Evolutionary conservation across 257 asterid genomes (phyloP).

Genomic region (Gentiana straminea): DNA sequence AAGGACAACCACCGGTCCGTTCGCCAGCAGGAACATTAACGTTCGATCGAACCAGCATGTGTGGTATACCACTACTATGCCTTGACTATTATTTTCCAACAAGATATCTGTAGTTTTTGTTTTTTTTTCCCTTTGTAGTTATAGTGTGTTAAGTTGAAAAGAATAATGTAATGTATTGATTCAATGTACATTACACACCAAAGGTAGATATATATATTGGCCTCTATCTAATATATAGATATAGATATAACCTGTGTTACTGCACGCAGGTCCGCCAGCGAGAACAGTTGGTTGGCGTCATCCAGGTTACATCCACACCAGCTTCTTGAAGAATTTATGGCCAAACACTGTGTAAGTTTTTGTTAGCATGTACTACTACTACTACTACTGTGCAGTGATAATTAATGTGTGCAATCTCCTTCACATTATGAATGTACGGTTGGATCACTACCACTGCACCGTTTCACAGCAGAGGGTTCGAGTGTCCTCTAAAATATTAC

Average conservation of each 20-base stretch:
- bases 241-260: background rate
- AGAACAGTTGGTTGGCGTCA: conserved; percentile 86
- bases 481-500: no score
- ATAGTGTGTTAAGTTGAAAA: no score
- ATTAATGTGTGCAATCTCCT: no score
- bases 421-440: no score
- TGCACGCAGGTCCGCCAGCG: conserved; percentile 60
- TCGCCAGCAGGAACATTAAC: conserved; percentile 83
- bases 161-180: no score
- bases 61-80: conserved; percentile 37
- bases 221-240: background rate
- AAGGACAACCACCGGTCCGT: conserved; percentile 22
- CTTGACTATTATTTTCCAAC: no score
- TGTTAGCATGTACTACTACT: background rate
- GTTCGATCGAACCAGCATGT: conserved; percentile 58
- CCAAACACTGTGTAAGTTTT: conserved; percentile 22
- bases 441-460: no score
- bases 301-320: conserved; percentile 77
- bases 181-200: no score
- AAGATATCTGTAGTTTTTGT: no score
- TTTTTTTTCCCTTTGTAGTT: no score
- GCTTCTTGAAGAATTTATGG: conserved; percentile 75
- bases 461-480: no score
- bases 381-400: background rate
- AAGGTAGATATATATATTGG: no score